phyloP scores from a whole-genome alignment of 176 grass and related monocot species.

The Hsuehochloa calcarea region DNA sequence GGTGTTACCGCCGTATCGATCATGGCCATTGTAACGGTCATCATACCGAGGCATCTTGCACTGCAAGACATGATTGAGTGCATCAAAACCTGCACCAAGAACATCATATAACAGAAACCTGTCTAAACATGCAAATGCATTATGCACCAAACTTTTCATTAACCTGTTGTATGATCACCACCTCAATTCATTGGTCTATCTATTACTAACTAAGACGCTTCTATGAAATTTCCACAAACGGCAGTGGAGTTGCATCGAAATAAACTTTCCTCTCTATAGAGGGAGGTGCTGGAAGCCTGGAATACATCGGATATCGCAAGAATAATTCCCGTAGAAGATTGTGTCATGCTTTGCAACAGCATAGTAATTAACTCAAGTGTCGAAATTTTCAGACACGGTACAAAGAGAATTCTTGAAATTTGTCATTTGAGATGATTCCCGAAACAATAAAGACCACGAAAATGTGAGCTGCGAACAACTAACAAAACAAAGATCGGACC shows the following conservation, averaged over 20 bases:
- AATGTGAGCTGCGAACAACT: background rate
- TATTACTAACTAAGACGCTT: background rate
- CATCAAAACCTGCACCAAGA: constrained; percentile 1
- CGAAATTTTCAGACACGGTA: background rate
- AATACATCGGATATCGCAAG: background rate
- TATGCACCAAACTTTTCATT: background rate
- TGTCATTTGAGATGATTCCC: background rate
- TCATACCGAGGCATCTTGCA: constrained; percentile 72
- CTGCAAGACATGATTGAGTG: constrained; percentile 28
- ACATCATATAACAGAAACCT: background rate
- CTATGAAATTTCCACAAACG: background rate
- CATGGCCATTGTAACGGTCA: constrained; percentile 37
- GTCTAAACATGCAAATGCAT: background rate
- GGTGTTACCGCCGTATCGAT: constrained; percentile 41
- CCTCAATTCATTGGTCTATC: background rate
- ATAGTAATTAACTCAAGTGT: background rate
- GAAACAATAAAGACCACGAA: background rate
- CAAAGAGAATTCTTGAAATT: background rate
- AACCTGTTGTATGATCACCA: background rate
- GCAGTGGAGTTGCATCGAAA: background rate
- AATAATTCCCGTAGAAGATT: background rate
- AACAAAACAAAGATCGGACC: background rate
- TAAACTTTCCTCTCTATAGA: background rate
- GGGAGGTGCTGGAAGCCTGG: background rate
- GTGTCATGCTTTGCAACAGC: background rate